Evolutionary conservation across 495 filamentous ascomycete species (phyloP), one percentile per base, ranked within the genome.

Genomic region (Tuber umbilicatum): DNA sequence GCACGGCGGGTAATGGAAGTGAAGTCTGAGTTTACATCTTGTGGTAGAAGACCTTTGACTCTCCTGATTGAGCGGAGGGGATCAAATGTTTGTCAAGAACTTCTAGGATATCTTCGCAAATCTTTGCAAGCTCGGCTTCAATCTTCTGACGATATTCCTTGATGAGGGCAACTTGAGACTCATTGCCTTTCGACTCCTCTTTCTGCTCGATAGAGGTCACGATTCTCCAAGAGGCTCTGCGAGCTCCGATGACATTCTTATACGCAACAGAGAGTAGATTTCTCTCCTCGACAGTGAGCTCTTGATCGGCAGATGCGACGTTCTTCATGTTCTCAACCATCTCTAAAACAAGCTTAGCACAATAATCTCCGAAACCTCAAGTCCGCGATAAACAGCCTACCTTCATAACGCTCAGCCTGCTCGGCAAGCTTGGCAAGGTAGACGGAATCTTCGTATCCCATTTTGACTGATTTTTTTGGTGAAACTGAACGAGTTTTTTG

Each of bases 271-370:
- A 98, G 74, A 99, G 92, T 71, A 99, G 92, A 87, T 99, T 99
- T 83, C 95, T 92, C 90, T 99, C 95, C 87, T 99, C 96, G 80
- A 99, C 95, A 78, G 93, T 94, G 77, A 99, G 92, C 85, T 98
- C 96, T 86, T 94, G 93, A 85, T 97, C 91, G 84, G 94, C 93
- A 75, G 93, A 94, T 80, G 95, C 95, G 82, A 99, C 96, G 81
- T 91, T 90, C 90, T 99, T 99, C 95, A 99, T 99, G 91, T 98
- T 97, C 89, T 98, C 96, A 76, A 99, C 95, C 95, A 99, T 99
- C 86, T 99, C 95, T 99, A 86, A 73, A 69, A 74, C 73, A 73
- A 68, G 82, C 42, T 79, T 70, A 79, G 77, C 35, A 75, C 74
- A 70, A 39, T 45, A 78, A 43, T 45, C 47, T 50, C 38, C 68